Evolutionary conservation across 176 grass and related monocot genomes (phyloP), one percentile per base, ranked within the genome.

Genomic region (Typha latifolia): DNA sequence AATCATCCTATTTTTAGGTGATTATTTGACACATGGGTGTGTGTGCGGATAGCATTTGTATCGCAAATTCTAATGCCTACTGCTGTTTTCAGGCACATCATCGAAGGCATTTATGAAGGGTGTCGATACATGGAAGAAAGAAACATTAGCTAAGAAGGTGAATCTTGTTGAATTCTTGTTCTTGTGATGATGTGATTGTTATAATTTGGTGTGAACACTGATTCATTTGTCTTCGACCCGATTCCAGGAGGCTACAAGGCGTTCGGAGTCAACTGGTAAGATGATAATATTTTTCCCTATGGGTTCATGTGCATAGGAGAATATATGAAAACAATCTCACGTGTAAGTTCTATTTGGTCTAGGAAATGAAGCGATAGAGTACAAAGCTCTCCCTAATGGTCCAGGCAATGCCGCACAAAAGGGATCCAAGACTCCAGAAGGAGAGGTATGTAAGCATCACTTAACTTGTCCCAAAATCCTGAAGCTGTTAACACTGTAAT

Each of bases 51-150:
- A 69, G n/a, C 18, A 61, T 61, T 15, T 16, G 68, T 52, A 29
- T 12, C 57, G 15, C 48, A 7, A 16, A 62, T 11, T 19, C 27
- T 78, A 6, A 13, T 4, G 16, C 37, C 63, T 69, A 16, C 10
- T 61, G 49, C 37, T 49, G 50, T 55, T 70, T 50, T 15, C 56
- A 96, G 91, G 81, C 49, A 96, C 91, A 78, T 96, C 91, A 32
- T 86, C 86, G 21, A 96, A 90, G 80, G 91, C 91, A 61, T 96
- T 87, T 67, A 62, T 96, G 66, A 96, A 82, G 76, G 91, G 91
- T 21, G 64, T 96, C 14, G 91, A 90, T 71, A 96, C 91, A 77
- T 96, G 91, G 91, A 96, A 96, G 70, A 96, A 96, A 71, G 91
- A 96, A 61, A 85, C 86, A 16, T 72, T 90, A 61, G 55, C 78